These are phyloP conservation scores for Theobroma cacao DNA, from an alignment of 345 rosid species.

Conservation along the genomic window DNA sequence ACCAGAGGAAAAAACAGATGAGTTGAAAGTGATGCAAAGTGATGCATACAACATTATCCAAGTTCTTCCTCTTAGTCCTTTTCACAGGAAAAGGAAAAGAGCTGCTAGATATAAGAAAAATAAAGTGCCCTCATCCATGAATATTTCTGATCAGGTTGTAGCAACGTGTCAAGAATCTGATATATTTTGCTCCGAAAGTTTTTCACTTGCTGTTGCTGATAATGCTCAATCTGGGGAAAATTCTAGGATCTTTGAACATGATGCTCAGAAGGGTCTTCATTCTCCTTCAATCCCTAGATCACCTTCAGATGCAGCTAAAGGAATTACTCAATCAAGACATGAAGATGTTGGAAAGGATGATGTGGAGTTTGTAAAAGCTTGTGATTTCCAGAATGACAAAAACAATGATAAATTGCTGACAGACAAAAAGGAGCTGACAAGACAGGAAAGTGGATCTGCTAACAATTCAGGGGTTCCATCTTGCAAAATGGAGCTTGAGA, in stretches of 20 bases:
- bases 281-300: constrained; percentile 18
- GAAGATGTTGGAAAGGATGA: constrained; percentile 20
- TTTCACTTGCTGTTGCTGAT: constrained; percentile 7
- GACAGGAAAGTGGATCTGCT: constrained; percentile 31
- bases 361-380: constrained; percentile 17
- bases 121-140: constrained; percentile 10
- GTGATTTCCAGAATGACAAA: constrained; percentile 13
- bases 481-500: constrained; percentile 21
- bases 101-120: constrained; percentile 32
- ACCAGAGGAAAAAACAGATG: constrained; percentile 23
- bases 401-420: constrained; percentile 16
- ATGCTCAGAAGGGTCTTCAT: constrained; percentile 23
- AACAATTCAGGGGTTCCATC: constrained; percentile 30
- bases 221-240: constrained; percentile 19
- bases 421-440: constrained; percentile 23
- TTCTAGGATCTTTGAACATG: constrained; percentile 17
- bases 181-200: constrained; percentile 10
- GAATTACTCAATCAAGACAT: constrained; percentile 19
- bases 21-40: constrained; percentile 19
- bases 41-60: constrained; percentile 12
- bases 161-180: constrained; percentile 20
- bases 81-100: constrained; percentile 43
- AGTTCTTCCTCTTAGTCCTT: constrained; percentile 19
- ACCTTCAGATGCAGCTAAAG: constrained; percentile 21
- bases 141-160: constrained; percentile 11